Base-by-base conservation (phyloP, 2,329 filamentous ascomycete genomes). In the Colletotrichum sublineola region DNA sequence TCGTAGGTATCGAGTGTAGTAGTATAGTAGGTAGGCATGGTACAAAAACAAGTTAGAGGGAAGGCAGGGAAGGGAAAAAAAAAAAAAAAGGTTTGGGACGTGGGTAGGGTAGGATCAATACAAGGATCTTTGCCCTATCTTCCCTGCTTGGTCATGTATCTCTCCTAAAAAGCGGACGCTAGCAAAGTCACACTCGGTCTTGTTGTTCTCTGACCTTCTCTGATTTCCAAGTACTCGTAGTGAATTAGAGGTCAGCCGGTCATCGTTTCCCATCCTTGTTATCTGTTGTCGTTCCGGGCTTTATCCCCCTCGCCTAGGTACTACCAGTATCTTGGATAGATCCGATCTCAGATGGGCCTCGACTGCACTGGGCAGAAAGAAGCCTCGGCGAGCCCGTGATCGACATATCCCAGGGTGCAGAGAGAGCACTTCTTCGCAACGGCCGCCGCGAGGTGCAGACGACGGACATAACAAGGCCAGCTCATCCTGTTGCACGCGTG, bases 61-160 rank as follows among this genome's bases (percentile, higher is more conserved):
- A 62, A 36, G 12, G 14, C 7, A 44, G 6, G 42, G 15, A 42
- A 42, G 40, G 40, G 40, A 5, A 15, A 15, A 42, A 42, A 33
- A 24, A 24, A 24, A 55, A 55, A 63, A 38, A 68, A 50, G 57
- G 29, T 57, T 56, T 24, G 57, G 64, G 40, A 56, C 48, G 57
- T 64, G 36, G 48, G 36, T 40, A 38, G 44, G 67, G 40, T 55
- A 58, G 46, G 58, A 60, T 61, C 53, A 55, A n/a, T 64, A 29
- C 69, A 72, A 61, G 69, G 69, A 64, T 72, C 46, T 38, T 63
- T 44, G 38, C 44, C n/a, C 42, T 12, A 36, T 36, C 57, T 68
- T 60, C 61, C 68, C 55, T 68, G 46, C 61, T 63, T 36, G 14
- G 20, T 14, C 33, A 29, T 62, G 60, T 63, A 38, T 24, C 57